Base-by-base conservation (phyloP, 176 grass and related monocot species). In the Carex parvula region DNA sequence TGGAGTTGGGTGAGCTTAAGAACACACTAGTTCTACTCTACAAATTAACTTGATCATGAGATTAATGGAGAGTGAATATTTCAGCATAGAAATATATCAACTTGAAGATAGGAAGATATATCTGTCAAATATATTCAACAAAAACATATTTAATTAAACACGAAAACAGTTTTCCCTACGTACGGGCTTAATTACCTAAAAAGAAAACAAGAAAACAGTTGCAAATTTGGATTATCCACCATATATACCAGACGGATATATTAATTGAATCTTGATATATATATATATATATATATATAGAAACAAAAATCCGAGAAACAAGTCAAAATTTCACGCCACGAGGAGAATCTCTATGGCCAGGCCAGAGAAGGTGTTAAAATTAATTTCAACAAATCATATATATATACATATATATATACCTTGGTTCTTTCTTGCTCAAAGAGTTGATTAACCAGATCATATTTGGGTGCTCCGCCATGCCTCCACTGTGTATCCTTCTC, bases 391-490 rank as follows among this genome's bases (percentile, higher is more conserved):
- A 26, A 26, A 26, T 26, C 26, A 26, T 26, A 39, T 33, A 33
- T n/a, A n/a, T n/a, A n/a, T n/a, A n/a, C n/a, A n/a, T n/a, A n/a
- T n/a, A n/a, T n/a, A n/a, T 3, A 35, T 90, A 89, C 92, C 92
- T 87, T 88, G 0, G 84, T 91, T 66, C 91, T 88, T 84, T 89
- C 95, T 82, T 88, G 46, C 82, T 98, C 91, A 87, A 98, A 98
- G 84, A 98, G 95, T 58, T 81, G 39, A 84, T 98, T 98, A 76
- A 98, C 95, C 65, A 89, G 65, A 52, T 91, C 86, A 91, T 93
- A 94, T 33, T 86, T 85, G 3, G 95, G 95, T 74, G 92, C 79
- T 62, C 79, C 88, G 71, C 92, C 95, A 87, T 91, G 92, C 13
- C 92, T 87, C 95, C 95, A 98, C 0, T 79, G 86, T 15, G 91